Conservation (phyloP, 2,329 filamentous ascomycete species). For the Lachnellula cervina region DNA sequence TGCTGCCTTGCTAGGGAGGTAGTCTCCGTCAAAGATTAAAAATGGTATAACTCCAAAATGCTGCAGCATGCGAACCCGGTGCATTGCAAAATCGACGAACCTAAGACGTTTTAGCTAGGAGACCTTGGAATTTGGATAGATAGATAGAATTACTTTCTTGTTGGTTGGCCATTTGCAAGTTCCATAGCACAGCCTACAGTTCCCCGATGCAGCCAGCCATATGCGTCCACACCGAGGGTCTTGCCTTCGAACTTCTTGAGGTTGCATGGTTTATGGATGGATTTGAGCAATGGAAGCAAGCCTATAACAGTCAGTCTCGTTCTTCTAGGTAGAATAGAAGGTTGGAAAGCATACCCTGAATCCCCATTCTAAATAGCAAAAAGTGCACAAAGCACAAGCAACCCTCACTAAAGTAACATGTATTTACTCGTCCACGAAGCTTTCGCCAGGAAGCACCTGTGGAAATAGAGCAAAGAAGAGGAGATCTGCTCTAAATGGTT, state of each 20-base stretch:
- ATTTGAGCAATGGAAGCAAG: constrained; percentile 86
- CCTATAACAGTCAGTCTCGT: constrained; percentile 46
- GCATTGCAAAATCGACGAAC: constrained; percentile 85
- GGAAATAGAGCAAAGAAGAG: background rate
- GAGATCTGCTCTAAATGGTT: background rate
- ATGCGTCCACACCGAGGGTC: constrained; percentile 91
- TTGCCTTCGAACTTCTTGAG: constrained; percentile 84
- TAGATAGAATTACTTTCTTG: constrained; percentile 62
- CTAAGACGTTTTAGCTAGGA: constrained; percentile 39
- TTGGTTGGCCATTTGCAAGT: constrained; percentile 81
- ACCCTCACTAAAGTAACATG: constrained; percentile 16
- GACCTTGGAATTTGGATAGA: background rate
- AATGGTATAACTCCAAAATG: constrained; percentile 94
- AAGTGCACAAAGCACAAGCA: constrained; percentile 15
- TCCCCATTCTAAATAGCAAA: constrained; percentile 25
- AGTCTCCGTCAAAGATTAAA: constrained; percentile 93
- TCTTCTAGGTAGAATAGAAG: background rate
- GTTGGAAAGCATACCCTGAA: constrained; percentile 11
- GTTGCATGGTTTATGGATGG: constrained; percentile 84
- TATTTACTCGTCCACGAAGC: constrained; percentile 13
- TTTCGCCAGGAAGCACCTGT: background rate
- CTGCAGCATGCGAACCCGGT: constrained; percentile 86
- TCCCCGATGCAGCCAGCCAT: constrained; percentile 96
- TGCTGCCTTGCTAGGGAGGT: constrained; percentile 83
- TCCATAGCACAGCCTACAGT: constrained; percentile 88